phyloP scores from a whole-genome alignment of 352 stramenopile species.

The Phytophthora rubi region DNA sequence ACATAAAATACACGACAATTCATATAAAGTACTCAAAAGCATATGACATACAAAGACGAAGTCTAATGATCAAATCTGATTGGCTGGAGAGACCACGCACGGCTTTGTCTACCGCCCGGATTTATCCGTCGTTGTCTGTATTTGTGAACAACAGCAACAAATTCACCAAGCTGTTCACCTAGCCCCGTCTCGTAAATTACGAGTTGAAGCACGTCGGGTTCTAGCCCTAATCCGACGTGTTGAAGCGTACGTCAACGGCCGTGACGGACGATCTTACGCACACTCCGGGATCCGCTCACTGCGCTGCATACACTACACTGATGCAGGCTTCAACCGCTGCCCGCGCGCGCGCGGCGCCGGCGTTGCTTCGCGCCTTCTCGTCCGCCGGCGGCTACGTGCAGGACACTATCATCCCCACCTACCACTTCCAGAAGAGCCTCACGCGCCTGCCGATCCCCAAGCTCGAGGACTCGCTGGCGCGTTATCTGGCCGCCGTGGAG shows the following conservation, averaged over 20 bases:
- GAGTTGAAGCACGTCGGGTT: conserved; percentile 12
- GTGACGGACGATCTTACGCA: conserved; percentile 1
- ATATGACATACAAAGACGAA: too few relatives aligned
- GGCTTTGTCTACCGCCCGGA: too few relatives aligned
- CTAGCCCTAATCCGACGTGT: conserved; percentile 12
- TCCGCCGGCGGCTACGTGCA: conserved; percentile 68
- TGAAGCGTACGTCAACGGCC: conserved; percentile 1
- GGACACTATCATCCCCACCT: conserved; percentile 88
- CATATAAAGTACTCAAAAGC: too few relatives aligned
- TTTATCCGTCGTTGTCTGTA: too few relatives aligned
- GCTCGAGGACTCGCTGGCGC: conserved; percentile 82
- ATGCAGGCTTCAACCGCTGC: conserved; percentile 4
- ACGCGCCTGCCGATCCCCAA: conserved; percentile 87
- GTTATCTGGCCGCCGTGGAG: conserved; percentile 81
- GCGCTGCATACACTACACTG: conserved; percentile 1
- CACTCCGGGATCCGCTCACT: conserved; percentile 17
- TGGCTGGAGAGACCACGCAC: too few relatives aligned
- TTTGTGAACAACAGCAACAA: too few relatives aligned
- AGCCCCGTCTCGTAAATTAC: too few relatives aligned
- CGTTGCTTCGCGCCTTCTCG: conserved; percentile 36
- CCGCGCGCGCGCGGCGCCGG: background rate
- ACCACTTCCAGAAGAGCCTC: conserved; percentile 89
- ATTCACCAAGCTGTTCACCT: too few relatives aligned
- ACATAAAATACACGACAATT: too few relatives aligned
- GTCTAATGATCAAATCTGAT: too few relatives aligned